Percentiles rank a stretch among this genome's conserved stretches.
Conservation (phyloP, 306 rosid species). For the Trichosanthes truncata region DNA sequence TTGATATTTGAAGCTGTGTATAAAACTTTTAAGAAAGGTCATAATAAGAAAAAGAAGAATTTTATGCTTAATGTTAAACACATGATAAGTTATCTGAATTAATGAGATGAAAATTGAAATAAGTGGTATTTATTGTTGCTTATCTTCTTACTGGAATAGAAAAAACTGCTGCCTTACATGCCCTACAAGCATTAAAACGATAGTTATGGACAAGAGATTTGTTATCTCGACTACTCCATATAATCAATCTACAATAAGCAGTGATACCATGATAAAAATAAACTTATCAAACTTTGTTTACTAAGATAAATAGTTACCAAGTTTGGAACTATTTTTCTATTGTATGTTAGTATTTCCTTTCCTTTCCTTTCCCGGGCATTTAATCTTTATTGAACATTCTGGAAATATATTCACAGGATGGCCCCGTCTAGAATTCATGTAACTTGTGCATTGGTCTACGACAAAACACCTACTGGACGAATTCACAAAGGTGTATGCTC, state of each 20-base stretch:
- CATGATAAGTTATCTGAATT: not conserved
- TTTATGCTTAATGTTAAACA: not conserved
- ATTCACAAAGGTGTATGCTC: constrained; percentile 95
- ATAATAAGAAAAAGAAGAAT: not conserved
- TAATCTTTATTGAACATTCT: not conserved
- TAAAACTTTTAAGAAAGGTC: not conserved
- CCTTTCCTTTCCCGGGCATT: not conserved
- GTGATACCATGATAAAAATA: not conserved
- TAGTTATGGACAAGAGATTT: not conserved
- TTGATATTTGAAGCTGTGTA: not conserved
- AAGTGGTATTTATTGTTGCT: not conserved
- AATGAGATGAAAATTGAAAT: not conserved
- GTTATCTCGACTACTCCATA: not conserved
- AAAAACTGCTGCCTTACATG: not conserved
- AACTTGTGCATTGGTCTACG: constrained; percentile 86
- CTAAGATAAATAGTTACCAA: not conserved
- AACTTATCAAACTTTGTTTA: not conserved
- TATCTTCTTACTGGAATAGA: not conserved
- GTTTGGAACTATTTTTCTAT: not conserved
- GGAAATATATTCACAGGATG: constrained; percentile 33
- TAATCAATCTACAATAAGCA: not conserved
- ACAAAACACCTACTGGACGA: constrained; percentile 85
- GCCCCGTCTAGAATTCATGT: constrained; percentile 69
- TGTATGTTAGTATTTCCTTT: not conserved
- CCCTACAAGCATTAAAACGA: not conserved